Base-by-base conservation (phyloP, 2,329 filamentous ascomycete genomes). In the Exserohilum rostratum region DNA sequence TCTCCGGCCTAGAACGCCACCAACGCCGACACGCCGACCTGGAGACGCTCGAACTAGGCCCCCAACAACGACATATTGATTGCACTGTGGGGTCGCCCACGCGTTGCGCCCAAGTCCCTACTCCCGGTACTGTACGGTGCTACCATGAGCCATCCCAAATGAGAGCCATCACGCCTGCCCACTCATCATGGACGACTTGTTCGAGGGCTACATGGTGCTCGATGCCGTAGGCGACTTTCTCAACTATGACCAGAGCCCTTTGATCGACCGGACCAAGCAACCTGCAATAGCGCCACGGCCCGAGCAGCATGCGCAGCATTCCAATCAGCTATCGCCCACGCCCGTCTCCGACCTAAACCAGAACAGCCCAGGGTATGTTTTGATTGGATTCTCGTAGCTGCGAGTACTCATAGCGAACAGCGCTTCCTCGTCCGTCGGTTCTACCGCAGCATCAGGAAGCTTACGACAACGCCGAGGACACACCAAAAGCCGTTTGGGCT, bases 401-500 rank as follows among this genome's bases (percentile, higher is more conserved):
- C 11, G n/a, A 18, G 39, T 44, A 33, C 45, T 44, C 18, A 46
- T 22, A 33, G 17, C 30, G 7, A 46, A 13, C 29, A 49, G 38
- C 20, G 13, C 34, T 15, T 34, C 46, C 22, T 15, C 17, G 20
- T 46, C 42, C 9, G 35, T 29, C 11, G 31, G 29, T 15, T 20
- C 39, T 12, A 27, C 20, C 22, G 31, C 22, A 11, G 29, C 33
- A 20, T 44, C 7, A 29, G 12, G 22, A 25, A 39, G 27, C 12
- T 30, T 44, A 31, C 63, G 63, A 27, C 61, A 66, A 48, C 57
- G 65, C 54, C 58, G 62, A 10, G 59, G 55, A 6, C 87, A 90
- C 74, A 89, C 87, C 70, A 90, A 89, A 77, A 88, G 85, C 52
- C 82, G 87, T 62, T 83, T 86, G 46, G 87, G 87, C 40, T 90